A percentile compares a stretch with the other conserved stretches of the same genome.
Evolutionary conservation across 2,329 filamentous ascomycete species (phyloP).

Genomic region (Fusarium piperis): DNA sequence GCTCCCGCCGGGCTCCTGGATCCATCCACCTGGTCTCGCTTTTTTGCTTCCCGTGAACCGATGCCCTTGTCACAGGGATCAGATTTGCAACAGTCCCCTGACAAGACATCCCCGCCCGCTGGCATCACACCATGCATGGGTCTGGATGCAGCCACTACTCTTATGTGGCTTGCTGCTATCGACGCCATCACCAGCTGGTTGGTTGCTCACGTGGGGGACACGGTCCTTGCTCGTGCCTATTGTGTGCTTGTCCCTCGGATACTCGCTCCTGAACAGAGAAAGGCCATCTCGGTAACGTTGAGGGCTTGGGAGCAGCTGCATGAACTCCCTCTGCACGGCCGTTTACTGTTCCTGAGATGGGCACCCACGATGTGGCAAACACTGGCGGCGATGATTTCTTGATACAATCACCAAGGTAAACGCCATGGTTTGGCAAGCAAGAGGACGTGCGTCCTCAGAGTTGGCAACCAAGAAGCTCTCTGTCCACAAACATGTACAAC

Average conservation of each 20-base stretch:
- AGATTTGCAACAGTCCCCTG: background rate
- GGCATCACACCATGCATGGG: constrained; percentile 5
- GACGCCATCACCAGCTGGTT: constrained; percentile 3
- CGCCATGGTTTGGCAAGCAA: background rate
- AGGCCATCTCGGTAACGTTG: background rate
- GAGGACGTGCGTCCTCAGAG: background rate
- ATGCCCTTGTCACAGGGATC: background rate
- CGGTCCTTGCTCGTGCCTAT: background rate
- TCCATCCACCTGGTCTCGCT: background rate
- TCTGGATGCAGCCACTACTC: constrained; percentile 21
- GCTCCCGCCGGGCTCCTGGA: background rate
- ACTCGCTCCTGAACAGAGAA: background rate
- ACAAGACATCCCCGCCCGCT: background rate
- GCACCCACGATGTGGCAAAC: background rate
- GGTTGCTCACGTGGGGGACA: background rate
- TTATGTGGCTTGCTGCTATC: constrained; percentile 26
- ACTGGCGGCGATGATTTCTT: background rate
- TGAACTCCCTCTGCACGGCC: background rate
- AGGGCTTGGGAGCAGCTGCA: background rate
- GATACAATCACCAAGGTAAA: background rate
- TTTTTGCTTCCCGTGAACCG: background rate
- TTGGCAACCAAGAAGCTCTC: background rate
- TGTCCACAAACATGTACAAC: background rate
- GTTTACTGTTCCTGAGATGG: background rate
- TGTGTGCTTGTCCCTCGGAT: background rate